Percentiles rank a stretch among this genome's conserved stretches.
Conservation (phyloP, 2,329 filamentous ascomycete genomes). For the Aureobasidium sp. region DNA sequence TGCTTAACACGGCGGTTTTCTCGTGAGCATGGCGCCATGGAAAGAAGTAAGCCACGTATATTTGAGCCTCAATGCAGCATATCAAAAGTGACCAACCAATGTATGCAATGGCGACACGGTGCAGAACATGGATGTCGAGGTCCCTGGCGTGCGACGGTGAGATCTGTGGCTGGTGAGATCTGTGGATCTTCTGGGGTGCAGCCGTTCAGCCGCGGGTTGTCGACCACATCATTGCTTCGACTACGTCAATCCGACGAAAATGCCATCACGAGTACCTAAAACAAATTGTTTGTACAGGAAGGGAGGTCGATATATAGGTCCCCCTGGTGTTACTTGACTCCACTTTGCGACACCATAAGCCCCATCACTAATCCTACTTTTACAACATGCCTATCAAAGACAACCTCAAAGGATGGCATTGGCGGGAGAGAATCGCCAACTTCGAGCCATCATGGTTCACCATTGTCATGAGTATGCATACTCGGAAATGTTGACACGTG, state of each 20-base stretch:
- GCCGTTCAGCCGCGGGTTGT: not conserved
- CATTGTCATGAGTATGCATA: constrained; percentile 17
- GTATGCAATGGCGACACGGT: not conserved
- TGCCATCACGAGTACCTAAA: not conserved
- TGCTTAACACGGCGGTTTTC: not conserved
- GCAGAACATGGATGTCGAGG: not conserved
- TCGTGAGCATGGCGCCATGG: not conserved
- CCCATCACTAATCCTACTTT: not conserved
- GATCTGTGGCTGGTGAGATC: not conserved
- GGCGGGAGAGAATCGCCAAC: constrained; percentile 17
- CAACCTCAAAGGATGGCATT: constrained; percentile 11
- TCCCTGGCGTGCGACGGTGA: not conserved
- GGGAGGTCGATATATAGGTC: not conserved
- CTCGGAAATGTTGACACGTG: not conserved
- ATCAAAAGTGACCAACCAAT: not conserved
- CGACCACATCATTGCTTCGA: not conserved
- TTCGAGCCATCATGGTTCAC: constrained; percentile 21
- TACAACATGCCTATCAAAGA: not conserved
- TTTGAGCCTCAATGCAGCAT: not conserved
- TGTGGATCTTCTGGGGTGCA: constrained; percentile 6
- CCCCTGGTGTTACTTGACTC: not conserved
- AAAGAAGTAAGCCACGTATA: not conserved
- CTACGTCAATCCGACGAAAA: not conserved
- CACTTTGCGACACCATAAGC: not conserved
- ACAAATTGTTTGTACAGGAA: not conserved